Conservation (phyloP, 768 basidiomycete species). For the Tricholoma terreum region DNA sequence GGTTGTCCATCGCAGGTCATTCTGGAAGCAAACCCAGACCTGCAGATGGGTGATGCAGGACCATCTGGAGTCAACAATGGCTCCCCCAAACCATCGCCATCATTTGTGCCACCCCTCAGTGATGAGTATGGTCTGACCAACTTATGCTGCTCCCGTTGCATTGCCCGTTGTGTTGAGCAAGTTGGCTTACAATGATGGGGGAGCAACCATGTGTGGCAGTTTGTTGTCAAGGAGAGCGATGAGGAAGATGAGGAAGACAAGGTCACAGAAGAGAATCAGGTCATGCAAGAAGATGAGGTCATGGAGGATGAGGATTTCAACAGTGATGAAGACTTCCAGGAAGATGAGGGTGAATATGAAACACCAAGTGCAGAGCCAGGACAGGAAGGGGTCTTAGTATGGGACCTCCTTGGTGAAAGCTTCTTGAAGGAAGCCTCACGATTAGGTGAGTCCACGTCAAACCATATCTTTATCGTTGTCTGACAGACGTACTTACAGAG, state of each 20-base stretch:
- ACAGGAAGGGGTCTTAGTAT: conserved; percentile 1
- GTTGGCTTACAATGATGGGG: background rate
- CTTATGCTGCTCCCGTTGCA: background rate
- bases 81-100: no score
- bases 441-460: background rate
- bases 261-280: no score
- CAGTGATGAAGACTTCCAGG: background rate
- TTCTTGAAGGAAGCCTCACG: conserved; percentile 1
- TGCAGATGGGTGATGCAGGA: no score
- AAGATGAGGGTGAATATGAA: background rate
- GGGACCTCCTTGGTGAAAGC: conserved; percentile 1
- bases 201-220: background rate
- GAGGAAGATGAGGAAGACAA: no score
- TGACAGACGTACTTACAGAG: background rate
- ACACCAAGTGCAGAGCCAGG: background rate
- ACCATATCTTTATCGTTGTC: background rate
- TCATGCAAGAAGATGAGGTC: background rate
- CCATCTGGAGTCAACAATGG: no score
- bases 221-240: background rate
- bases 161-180: background rate
- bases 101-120: no score
- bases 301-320: background rate
- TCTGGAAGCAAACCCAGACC: no score
- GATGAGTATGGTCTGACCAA: background rate
- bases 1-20: no score